These are phyloP conservation scores for Terfezia claveryi DNA, from an alignment of 495 filamentous ascomycete genomes.

Conservation along the genomic window DNA sequence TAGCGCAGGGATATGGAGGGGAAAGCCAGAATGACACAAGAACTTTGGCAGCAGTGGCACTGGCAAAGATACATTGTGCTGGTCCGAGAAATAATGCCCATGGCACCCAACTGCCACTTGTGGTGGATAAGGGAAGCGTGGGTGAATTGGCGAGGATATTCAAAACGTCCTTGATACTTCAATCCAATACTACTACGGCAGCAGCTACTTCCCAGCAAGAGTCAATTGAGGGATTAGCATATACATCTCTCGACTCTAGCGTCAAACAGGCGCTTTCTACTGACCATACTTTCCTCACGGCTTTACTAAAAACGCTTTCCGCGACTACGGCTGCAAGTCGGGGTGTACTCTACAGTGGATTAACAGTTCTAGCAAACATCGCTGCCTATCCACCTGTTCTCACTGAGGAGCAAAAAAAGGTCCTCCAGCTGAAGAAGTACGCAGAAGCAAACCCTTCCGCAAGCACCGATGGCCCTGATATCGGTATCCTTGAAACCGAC, in stretches of 20 bases:
- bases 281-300: constrained; percentile 41
- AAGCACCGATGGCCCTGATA: constrained; percentile 41
- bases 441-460: constrained; percentile 52
- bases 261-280: constrained; percentile 59
- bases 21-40: constrained; percentile 23
- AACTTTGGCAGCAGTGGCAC: constrained; percentile 57
- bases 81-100: constrained; percentile 11
- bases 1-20: constrained; percentile 36
- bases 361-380: constrained; percentile 66
- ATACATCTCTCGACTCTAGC: constrained; percentile 57
- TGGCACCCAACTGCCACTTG: background rate
- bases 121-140: constrained; percentile 31
- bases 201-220: constrained; percentile 28
- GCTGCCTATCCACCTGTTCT: constrained; percentile 57
- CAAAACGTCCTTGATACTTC: constrained; percentile 46
- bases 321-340: constrained; percentile 28
- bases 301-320: constrained; percentile 41
- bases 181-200: constrained; percentile 15
- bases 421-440: constrained; percentile 77
- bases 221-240: constrained; percentile 83
- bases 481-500: constrained; percentile 25
- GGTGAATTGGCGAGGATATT: constrained; percentile 59
- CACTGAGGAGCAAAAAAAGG: constrained; percentile 77
- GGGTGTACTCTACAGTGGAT: constrained; percentile 57
- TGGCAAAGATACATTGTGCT: constrained; percentile 45